Evolutionary conservation across 192 early-diverging fungal species (phyloP).

Genomic region (Coemansia javaensis): DNA sequence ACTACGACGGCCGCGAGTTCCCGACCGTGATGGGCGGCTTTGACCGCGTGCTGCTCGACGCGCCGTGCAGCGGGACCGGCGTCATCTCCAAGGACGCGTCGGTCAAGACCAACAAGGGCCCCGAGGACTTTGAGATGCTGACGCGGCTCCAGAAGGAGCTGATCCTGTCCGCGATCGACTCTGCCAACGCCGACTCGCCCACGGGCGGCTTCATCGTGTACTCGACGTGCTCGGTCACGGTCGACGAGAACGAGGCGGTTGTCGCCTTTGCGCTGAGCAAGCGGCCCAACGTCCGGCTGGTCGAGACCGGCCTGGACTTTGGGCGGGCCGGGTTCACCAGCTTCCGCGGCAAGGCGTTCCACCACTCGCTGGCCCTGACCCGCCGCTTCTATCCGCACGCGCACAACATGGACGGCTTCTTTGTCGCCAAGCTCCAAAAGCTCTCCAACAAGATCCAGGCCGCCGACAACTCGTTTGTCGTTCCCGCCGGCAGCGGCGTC

Average conservation of each 20-base stretch:
- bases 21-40: constrained; percentile 96
- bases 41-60: constrained; percentile 94
- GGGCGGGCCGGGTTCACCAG: constrained; percentile 87
- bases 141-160: constrained; percentile 94
- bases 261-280: constrained; percentile 93
- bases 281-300: constrained; percentile 90
- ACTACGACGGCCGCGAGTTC: constrained; percentile 98
- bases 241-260: constrained; percentile 97
- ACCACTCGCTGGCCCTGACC: constrained; percentile 73
- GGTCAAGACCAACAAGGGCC: constrained; percentile 92
- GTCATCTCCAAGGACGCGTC: constrained; percentile 97
- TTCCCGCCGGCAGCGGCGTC: constrained; percentile 40
- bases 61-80: constrained; percentile 97
- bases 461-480: constrained; percentile 22
- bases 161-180: constrained; percentile 95
- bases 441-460: constrained; percentile 69
- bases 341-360: constrained; percentile 86
- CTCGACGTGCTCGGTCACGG: constrained; percentile 96
- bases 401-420: constrained; percentile 99
- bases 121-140: constrained; percentile 88
- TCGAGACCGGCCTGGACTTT: constrained; percentile 85
- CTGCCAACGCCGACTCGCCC: constrained; percentile 83
- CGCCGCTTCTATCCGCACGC: constrained; percentile 94
- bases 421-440: constrained; percentile 96
- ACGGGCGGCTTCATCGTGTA: constrained; percentile 98